Percentiles rank a stretch among this genome's conserved stretches.
These are phyloP conservation scores for Plectranthus barbatus DNA, from an alignment of 257 asterid genomes.

Conservation along the genomic window DNA sequence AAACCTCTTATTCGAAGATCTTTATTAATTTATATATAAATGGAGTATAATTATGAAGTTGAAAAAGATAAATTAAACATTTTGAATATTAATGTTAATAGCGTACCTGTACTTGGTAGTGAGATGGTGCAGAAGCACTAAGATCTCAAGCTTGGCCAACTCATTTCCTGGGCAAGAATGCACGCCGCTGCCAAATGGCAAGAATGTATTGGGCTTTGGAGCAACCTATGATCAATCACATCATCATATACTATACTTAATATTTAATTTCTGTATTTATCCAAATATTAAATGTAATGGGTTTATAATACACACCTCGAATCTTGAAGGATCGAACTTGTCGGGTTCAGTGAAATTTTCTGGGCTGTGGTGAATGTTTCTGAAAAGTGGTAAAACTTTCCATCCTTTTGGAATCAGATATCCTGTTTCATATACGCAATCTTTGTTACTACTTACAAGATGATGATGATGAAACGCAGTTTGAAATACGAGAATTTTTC, in stretches of 20 bases:
- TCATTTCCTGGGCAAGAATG: conserved; percentile 96
- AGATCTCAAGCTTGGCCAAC: conserved; percentile 85
- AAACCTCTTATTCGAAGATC: too few relatives aligned
- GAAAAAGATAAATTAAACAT: too few relatives aligned
- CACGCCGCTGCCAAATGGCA: conserved; percentile 94
- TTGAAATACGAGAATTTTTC: too few relatives aligned
- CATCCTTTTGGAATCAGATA: conserved; percentile 88
- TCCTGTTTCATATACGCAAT: conserved; percentile 28
- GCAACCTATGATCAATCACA: conserved; percentile 54
- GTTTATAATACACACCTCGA: conserved; percentile 70
- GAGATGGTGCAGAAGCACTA: conserved; percentile 75
- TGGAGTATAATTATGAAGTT: too few relatives aligned
- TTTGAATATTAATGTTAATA: too few relatives aligned
- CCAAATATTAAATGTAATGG: neutral
- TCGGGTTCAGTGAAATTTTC: conserved; percentile 80
- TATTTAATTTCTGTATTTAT: too few relatives aligned
- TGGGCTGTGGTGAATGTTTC: conserved; percentile 88
- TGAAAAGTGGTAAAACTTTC: conserved; percentile 91
- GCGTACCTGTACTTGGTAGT: conserved; percentile 86
- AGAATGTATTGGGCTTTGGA: conserved; percentile 84
- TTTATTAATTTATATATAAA: too few relatives aligned
- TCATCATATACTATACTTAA: neutral
- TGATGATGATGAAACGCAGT: too few relatives aligned
- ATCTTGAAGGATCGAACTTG: conserved; percentile 91
- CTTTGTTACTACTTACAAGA: neutral